Base-by-base conservation (phyloP, 202 grass and related monocot species). In the Sporobolus alterniflorus region DNA sequence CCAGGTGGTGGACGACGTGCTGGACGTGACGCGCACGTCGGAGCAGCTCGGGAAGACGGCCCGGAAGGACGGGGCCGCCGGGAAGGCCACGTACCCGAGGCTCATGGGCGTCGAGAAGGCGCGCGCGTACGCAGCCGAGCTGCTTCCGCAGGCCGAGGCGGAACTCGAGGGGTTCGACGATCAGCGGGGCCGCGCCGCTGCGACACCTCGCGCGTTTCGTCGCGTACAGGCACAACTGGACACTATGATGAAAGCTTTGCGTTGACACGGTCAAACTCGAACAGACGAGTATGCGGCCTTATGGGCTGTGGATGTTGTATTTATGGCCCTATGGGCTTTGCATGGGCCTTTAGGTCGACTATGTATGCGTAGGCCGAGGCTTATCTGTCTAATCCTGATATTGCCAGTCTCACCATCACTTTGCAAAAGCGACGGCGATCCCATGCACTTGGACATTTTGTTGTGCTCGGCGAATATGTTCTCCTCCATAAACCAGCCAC, bases 1-100 rank as follows among this genome's bases (percentile, higher is more conserved):
- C 26, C 90, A 92, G 85, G 90, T 89, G 77, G 77, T 86, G 9
- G 90, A 92, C 76, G 90, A 92, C 69, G 79, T 92, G 55, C 74
- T 89, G 47, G 90, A 92, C 74, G 72, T 89, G 74, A 92, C 82
- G 22, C 46, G 34, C 71, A 85, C 86, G 55, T 79, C 90, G 6
- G 90, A 82, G 71, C 55, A 85, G 77, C 83, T 92, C 16, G 90
- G 90, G 39, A 92, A 92, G 86, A 86, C 82, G 42, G 78, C 73
- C 0, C 82, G 90, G 29, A 92, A 92, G 81, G 90, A 92, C 62
- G 22, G 62, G 16, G 83, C 59, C 7, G 39, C 81, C 57, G 86
- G 67, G 22, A 92, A 92, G 82, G 73, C 90, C 8, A 89, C 90
- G 17, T 92, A 89, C 62, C 82, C 90, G 74, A 74, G 82, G 82